These are phyloP conservation scores for Mentha longifolia DNA, from an alignment of 257 asterid species.

Conservation along the genomic window DNA sequence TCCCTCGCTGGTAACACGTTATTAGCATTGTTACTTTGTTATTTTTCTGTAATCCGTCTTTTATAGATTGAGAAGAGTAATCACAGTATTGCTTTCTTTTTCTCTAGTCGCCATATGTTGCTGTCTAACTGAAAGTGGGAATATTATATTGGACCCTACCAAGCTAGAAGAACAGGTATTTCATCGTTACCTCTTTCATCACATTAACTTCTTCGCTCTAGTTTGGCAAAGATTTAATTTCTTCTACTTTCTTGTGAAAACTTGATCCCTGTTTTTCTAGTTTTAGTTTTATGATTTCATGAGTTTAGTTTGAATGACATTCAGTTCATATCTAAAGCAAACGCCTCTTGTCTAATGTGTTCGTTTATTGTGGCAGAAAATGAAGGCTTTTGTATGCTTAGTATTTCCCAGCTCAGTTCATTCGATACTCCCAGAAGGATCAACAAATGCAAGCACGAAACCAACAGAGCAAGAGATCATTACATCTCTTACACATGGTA, in stretches of 20 bases:
- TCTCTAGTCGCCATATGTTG: constrained; percentile 76
- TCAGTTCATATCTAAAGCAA: background rate
- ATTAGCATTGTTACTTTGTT: background rate
- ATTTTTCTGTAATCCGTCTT: constrained; percentile 9
- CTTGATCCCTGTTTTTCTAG: background rate
- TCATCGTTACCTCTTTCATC: background rate
- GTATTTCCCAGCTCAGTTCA: constrained; percentile 73
- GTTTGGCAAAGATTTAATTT: background rate
- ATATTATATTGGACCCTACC: constrained; percentile 75
- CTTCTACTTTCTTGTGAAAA: background rate
- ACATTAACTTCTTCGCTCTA: background rate
- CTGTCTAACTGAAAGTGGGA: constrained; percentile 65
- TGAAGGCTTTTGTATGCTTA: constrained; percentile 74
- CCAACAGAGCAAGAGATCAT: constrained; percentile 59
- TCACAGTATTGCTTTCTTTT: constrained; percentile 29
- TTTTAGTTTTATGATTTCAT: background rate
- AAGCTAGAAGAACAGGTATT: constrained; percentile 85
- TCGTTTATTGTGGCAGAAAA: constrained; percentile 59
- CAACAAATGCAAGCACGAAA: constrained; percentile 38
- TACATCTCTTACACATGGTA: constrained; percentile 80
- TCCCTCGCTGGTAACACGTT: constrained; percentile 69
- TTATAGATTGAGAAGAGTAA: constrained; percentile 14
- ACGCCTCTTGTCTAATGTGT: background rate
- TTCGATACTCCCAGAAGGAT: constrained; percentile 49
- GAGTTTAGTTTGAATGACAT: background rate